Percentiles rank a stretch among this genome's conserved stretches.
phyloP scores from a whole-genome alignment of 2,329 filamentous ascomycete genomes.

The Teratosphaeria epicoccoides region DNA sequence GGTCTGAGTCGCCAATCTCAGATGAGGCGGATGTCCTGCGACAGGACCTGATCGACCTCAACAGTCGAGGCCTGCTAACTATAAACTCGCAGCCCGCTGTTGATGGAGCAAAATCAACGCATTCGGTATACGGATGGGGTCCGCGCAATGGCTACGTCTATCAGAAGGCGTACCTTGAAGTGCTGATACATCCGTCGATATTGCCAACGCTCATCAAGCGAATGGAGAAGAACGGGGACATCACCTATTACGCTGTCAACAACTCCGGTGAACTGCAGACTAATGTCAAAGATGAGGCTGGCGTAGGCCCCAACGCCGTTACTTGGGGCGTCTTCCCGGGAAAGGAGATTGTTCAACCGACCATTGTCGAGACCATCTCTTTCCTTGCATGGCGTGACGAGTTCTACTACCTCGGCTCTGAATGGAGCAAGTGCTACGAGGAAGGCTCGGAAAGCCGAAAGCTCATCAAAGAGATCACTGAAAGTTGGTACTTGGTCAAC shows the following conservation, averaged over 20 bases:
- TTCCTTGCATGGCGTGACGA: slow-evolving; percentile 99
- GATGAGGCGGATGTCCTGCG: slow-evolving; percentile 71
- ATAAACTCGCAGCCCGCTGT: slow-evolving; percentile 97
- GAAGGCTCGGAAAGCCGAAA: slow-evolving; percentile 63
- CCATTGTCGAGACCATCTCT: slow-evolving; percentile 95
- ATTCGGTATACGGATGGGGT: slow-evolving; percentile 87
- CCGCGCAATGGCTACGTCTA: slow-evolving; percentile 93
- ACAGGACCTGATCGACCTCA: slow-evolving; percentile 66
- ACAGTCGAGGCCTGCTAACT: slow-evolving; percentile 76
- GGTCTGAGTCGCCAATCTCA: slow-evolving; percentile 85
- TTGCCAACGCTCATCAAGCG: slow-evolving; percentile 67
- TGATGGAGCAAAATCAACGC: slow-evolving; percentile 76
- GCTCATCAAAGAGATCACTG: slow-evolving; percentile 73
- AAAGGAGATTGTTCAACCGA: slow-evolving; percentile 98
- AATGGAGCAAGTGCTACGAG: slow-evolving; percentile 90
- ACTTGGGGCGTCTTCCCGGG: slow-evolving; percentile 99
- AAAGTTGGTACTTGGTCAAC: slow-evolving; percentile 87
- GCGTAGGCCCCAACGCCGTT: slow-evolving; percentile 72
- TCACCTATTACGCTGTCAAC: slow-evolving; percentile 92
- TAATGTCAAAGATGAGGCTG: slow-evolving; percentile 67
- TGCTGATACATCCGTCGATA: slow-evolving; percentile 72
- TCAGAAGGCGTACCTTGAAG: slow-evolving; percentile 93
- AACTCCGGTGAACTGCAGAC: slow-evolving; percentile 71
- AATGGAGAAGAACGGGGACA: slow-evolving; percentile 64
- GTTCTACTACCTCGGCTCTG: slow-evolving; percentile 80